A percentile compares a stretch with the other conserved stretches of the same genome.
phyloP scores from a whole-genome alignment of 345 rosid genomes.

The Isatis tinctoria region DNA sequence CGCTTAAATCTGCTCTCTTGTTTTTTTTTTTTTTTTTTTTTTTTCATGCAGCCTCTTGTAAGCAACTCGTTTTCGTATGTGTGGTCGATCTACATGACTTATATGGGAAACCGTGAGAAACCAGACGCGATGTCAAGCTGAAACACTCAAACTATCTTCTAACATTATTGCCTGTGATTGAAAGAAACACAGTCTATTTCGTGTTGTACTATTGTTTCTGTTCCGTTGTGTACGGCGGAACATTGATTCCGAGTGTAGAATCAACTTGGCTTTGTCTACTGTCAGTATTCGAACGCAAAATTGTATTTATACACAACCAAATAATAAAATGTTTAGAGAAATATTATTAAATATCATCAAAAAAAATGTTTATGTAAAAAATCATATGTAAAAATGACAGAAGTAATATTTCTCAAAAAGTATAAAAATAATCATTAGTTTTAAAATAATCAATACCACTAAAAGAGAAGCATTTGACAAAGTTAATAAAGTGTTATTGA shows the following conservation, averaged over 20 bases:
- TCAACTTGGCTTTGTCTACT: not conserved
- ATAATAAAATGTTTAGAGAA: too few species aligned
- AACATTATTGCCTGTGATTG: not conserved
- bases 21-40: not conserved
- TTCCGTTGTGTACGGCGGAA: not conserved
- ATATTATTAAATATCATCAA: too few species aligned
- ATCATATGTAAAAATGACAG: too few species aligned
- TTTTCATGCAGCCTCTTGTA: conserved; percentile 59
- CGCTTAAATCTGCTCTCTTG: not conserved
- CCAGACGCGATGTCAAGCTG: conserved; percentile 8
- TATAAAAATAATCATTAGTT: too few species aligned
- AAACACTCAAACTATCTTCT: not conserved
- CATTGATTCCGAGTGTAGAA: not conserved
- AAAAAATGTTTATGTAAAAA: too few species aligned
- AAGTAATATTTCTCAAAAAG: too few species aligned
- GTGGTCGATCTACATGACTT: conserved; percentile 83
- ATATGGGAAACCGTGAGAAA: conserved; percentile 68
- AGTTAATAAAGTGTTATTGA: too few species aligned
- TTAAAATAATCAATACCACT: too few species aligned
- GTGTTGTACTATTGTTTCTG: not conserved
- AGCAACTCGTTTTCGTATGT: conserved; percentile 82
- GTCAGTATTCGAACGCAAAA: not conserved
- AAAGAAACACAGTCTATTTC: not conserved
- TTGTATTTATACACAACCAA: too few species aligned
- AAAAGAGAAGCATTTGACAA: too few species aligned